Evolutionary conservation across 805 yeast genomes (phyloP).

Genomic region (Wickerhamiella hasegawae): DNA sequence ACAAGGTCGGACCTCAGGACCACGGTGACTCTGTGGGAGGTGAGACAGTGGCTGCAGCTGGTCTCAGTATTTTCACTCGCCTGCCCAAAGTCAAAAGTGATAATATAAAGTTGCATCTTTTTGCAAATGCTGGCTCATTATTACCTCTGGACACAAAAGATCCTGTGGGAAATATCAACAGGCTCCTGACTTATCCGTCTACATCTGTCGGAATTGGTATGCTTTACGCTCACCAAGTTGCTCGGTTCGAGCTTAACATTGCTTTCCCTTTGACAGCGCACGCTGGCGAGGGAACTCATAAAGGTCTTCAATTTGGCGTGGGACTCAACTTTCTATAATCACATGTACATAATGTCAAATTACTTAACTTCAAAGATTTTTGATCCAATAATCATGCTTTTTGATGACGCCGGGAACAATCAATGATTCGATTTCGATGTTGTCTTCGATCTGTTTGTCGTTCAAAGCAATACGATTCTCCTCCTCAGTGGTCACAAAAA

Average conservation of each 20-base stretch:
- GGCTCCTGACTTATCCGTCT: too few relatives aligned
- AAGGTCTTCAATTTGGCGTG: constrained; percentile 53
- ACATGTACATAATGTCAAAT: not conserved
- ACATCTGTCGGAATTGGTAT: constrained; percentile 44
- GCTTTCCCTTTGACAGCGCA: constrained; percentile 43
- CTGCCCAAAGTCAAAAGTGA: constrained; percentile 36
- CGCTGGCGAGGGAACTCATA: constrained; percentile 34
- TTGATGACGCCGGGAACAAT: constrained; percentile 65
- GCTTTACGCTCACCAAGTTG: constrained; percentile 44
- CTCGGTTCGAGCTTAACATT: constrained; percentile 51
- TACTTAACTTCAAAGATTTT: too few relatives aligned
- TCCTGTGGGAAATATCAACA: too few relatives aligned
- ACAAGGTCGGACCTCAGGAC: constrained; percentile 51
- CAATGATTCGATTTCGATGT: constrained; percentile 56
- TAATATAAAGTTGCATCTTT: constrained; percentile 46
- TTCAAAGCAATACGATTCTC: constrained; percentile 22
- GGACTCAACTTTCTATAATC: constrained; percentile 39
- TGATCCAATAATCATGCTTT: constrained; percentile 51
- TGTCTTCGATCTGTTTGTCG: constrained; percentile 25
- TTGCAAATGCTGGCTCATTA: constrained; percentile 57
- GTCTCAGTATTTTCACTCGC: constrained; percentile 41
- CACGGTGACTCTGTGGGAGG: constrained; percentile 52
- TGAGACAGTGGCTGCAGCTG: constrained; percentile 37
- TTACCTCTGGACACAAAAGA: too few relatives aligned
- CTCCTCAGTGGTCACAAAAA: constrained; percentile 46